Evolutionary conservation across 1,139 yeast species (phyloP).

Genomic region (Yamadazyma friedrichii): DNA sequence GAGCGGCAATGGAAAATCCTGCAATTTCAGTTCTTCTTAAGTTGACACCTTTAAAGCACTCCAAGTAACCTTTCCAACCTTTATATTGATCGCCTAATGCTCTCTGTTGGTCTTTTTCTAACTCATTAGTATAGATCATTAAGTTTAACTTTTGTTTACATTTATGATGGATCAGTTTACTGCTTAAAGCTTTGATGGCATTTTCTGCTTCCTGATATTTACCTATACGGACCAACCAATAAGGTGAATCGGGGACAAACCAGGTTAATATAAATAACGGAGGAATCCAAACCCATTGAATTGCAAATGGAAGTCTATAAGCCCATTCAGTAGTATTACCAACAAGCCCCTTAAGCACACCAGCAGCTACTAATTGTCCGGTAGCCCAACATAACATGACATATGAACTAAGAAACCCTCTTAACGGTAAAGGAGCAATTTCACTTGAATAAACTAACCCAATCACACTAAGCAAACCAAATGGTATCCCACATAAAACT

Average conservation of each 20-base stretch:
- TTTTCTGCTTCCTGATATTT: slow-evolving; percentile 32
- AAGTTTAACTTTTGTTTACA: slow-evolving; percentile 10
- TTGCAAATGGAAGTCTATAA: slow-evolving; percentile 46
- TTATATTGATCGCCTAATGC: slow-evolving; percentile 6
- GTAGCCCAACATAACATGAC: slow-evolving; percentile 44
- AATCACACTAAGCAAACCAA: slow-evolving; percentile 47
- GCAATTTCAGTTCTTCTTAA: slow-evolving; percentile 5
- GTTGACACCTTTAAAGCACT: slow-evolving; percentile 4
- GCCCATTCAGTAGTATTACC: slow-evolving; percentile 23
- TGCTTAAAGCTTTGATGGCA: slow-evolving; percentile 8
- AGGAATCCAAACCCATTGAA: slow-evolving; percentile 33
- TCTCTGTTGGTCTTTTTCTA: slow-evolving; percentile 9
- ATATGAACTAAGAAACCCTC: slow-evolving; percentile 41
- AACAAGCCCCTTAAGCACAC: slow-evolving; percentile 34
- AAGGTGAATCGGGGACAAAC: slow-evolving; percentile 58
- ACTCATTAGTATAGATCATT: slow-evolving; percentile 12
- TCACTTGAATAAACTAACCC: slow-evolving; percentile 47
- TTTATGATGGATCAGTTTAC: slow-evolving; percentile 8
- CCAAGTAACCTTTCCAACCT: slow-evolving; percentile 18
- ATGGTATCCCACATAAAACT: slow-evolving; percentile 40
- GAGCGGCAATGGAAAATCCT: slow-evolving; percentile 7
- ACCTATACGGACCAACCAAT: slow-evolving; percentile 45
- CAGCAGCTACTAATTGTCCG: slow-evolving; percentile 42
- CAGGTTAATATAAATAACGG: slow-evolving; percentile 28
- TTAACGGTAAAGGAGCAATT: slow-evolving; percentile 42